Evolutionary conservation across 75 land plant species (phyloP), one percentile per base, ranked within the genome.

Genomic region (Larix kaempferi): DNA sequence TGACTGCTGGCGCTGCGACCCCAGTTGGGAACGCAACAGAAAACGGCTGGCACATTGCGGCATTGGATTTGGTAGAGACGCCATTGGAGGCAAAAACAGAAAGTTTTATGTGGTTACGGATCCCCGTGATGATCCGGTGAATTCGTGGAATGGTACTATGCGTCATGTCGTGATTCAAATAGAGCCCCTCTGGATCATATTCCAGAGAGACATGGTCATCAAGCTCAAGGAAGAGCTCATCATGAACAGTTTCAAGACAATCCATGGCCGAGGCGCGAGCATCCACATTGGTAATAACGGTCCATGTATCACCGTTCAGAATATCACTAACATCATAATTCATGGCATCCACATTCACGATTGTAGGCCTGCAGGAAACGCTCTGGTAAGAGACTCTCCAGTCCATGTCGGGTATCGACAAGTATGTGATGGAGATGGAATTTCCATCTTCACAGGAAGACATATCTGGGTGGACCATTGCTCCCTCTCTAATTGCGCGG

Each of bases 151-250:
- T 0, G 97, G 97, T 2, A 92, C 95, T 4, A 57, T 94, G 23
- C 86, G 95, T 2, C 80, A 87, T 56, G 93, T 74, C 49, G 89
- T 79, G 13, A 84, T 80, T 29, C 91, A 80, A 19, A 65, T 77
- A 23, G 78, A 57, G 61, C 93, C 93, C 59, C 82, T 86, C 54
- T 94, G 97, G 97, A 94, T 94, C 80, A 85, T 88, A 22, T 94
- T 94, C 82, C 54, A 71, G 17, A 76, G 76, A 5, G 77, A 88
- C 78, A 94, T 94, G 97, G 56, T 27, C 57, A 91, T 91, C 59
- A 71, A 23, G 55, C 90, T 91, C n/a, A 22, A 17, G 69, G 57
- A 74, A 60, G 56, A 92, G 91, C 14, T 85, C 89, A 35, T 77
- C 86, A n/a, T 73, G 91, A 23, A 76, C 83, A 91, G 90, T 76